These are phyloP conservation scores for Cutaneotrichosporon arboriforme DNA, from an alignment of 1,284 basidiomycete genomes.

Conservation along the genomic window DNA sequence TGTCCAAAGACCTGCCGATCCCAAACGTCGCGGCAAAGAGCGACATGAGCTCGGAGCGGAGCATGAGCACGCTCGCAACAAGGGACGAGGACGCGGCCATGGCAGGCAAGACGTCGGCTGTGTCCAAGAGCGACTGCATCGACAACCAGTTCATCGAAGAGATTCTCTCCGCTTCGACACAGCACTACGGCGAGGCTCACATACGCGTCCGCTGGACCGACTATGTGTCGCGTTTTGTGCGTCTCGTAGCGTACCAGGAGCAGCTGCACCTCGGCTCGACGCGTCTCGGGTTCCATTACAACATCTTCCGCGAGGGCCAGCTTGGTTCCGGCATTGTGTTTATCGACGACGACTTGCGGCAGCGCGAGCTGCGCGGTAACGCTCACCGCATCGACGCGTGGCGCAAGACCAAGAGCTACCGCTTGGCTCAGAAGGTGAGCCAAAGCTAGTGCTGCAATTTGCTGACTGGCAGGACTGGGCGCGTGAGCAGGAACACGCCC, in stretches of 20 bases:
- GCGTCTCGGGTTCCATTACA: slow-evolving; percentile 57
- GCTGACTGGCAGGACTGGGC: slow-evolving; percentile 55
- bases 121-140: slow-evolving; percentile 58
- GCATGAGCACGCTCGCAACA: slow-evolving; percentile 20
- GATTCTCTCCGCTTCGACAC: slow-evolving; percentile 64
- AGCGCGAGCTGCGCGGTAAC: slow-evolving; percentile 63
- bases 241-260: slow-evolving; percentile 70
- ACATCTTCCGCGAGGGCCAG: slow-evolving; percentile 37
- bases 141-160: slow-evolving; percentile 90
- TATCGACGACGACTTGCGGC: slow-evolving; percentile 57
- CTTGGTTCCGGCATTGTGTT: slow-evolving; percentile 68
- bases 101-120: slow-evolving; percentile 16
- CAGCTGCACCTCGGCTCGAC: slow-evolving; percentile 64
- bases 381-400: slow-evolving; percentile 72
- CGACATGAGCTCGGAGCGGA: slow-evolving; percentile 24
- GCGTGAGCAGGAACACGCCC: slow-evolving; percentile 48
- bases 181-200: slow-evolving; percentile 70
- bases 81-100: slow-evolving; percentile 7
- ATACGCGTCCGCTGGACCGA: slow-evolving; percentile 74
- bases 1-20: slow-evolving; percentile 57
- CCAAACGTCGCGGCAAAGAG: slow-evolving; percentile 1
- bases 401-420: slow-evolving; percentile 64
- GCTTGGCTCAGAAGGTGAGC: slow-evolving; percentile 57
- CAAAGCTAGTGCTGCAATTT: too few species aligned
- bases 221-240: slow-evolving; percentile 67